Evolutionary conservation across 1,284 basidiomycete species (phyloP).

Genomic region (Cryptococcus sp.): DNA sequence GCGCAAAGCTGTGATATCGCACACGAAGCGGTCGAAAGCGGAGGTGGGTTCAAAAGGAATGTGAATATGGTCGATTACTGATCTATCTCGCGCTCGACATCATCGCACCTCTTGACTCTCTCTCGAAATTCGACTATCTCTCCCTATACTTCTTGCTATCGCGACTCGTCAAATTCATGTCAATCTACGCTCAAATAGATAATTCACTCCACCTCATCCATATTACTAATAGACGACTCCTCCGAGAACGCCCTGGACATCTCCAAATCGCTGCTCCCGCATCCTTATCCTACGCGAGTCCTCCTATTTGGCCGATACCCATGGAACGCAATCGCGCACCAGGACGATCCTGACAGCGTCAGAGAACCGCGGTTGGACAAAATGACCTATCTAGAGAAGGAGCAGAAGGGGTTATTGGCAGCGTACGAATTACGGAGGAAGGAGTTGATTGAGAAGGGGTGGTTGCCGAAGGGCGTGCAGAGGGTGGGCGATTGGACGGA

Average conservation of each 20-base stretch:
- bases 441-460: constrained; percentile 32
- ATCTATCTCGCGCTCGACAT: not conserved
- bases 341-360: constrained; percentile 1
- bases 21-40: constrained; percentile 66
- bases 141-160: not conserved
- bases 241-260: constrained; percentile 71
- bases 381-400: constrained; percentile 63
- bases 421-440: constrained; percentile 34
- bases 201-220: constrained; percentile 64
- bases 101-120: not conserved
- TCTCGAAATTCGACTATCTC: too few relatives aligned
- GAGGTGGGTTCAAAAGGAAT: constrained; percentile 56
- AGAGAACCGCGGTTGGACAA: constrained; percentile 49
- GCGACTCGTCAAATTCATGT: not conserved
- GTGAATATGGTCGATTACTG: too few relatives aligned
- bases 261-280: constrained; percentile 42
- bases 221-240: constrained; percentile 74
- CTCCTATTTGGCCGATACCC: constrained; percentile 74
- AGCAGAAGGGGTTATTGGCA: constrained; percentile 51
- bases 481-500: constrained; percentile 48
- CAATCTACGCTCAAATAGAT: constrained; percentile 55
- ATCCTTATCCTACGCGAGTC: constrained; percentile 56
- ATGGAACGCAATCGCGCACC: constrained; percentile 65
- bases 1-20: constrained; percentile 58
- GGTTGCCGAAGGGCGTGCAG: constrained; percentile 48